A percentile compares a stretch with the other conserved stretches of the same genome.
phyloP scores from a whole-genome alignment of 2,329 filamentous ascomycete genomes.

The Penicillium hesseltinei region DNA sequence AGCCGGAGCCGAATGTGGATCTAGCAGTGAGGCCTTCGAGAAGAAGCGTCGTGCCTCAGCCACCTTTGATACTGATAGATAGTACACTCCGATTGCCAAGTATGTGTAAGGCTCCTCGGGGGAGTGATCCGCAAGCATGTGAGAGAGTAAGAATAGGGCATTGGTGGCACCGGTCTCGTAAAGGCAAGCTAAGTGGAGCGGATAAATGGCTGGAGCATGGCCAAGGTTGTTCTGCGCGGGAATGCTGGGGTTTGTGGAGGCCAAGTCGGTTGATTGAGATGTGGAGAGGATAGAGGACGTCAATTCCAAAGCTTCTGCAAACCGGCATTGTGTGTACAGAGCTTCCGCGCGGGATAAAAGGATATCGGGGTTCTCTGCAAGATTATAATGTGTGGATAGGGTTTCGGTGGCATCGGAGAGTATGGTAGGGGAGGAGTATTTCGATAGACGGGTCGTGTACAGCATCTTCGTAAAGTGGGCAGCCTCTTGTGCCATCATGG shows the following conservation, averaged over 20 bases:
- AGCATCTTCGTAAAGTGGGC: conserved; percentile 93
- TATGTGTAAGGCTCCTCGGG: conserved; percentile 89
- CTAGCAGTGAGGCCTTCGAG: conserved; percentile 95
- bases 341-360: conserved; percentile 86
- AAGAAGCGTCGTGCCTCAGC: conserved; percentile 94
- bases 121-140: conserved; percentile 87
- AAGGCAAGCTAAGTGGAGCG: conserved; percentile 85
- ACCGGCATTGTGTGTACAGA: conserved; percentile 91
- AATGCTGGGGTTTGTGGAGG: conserved; percentile 27
- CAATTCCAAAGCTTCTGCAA: conserved; percentile 78
- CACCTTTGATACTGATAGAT: conserved; percentile 83
- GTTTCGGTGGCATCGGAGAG: conserved; percentile 86
- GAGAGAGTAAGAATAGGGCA: conserved; percentile 83
- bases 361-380: conserved; percentile 82
- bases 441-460: conserved; percentile 91
- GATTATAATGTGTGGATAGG: conserved; percentile 87
- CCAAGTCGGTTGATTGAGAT: conserved; percentile 79
- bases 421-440: conserved; percentile 82
- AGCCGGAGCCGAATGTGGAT: conserved; percentile 92
- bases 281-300: conserved; percentile 78
- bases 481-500: conserved; percentile 74
- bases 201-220: conserved; percentile 63
- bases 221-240: conserved; percentile 41
- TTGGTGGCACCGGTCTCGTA: conserved; percentile 86
- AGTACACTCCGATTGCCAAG: conserved; percentile 93